Evolutionary conservation across 2,329 filamentous ascomycete genomes (phyloP), one percentile per base, ranked within the genome.

Genomic region (Arthroderma uncinatum): DNA sequence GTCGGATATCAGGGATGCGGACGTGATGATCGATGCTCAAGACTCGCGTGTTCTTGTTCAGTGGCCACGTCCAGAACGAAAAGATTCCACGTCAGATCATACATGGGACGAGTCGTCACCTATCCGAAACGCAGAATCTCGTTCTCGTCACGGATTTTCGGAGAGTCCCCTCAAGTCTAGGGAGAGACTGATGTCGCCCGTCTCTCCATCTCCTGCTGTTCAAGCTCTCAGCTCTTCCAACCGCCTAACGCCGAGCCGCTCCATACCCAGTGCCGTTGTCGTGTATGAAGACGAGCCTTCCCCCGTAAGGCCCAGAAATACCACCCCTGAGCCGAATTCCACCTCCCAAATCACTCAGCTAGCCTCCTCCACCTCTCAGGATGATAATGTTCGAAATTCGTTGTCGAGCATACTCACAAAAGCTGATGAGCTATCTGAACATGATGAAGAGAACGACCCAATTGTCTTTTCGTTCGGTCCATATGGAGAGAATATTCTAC

Each of bases 21-120:
- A 95, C 66, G 90, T 98, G 70, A 94, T 98, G 83, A 76, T 98
- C 62, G 91, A 97, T 70, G 90, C 97, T 42, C 89, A 95, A 66
- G 91, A 95, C 68, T 85, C 90, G 56, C 87, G 93, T 61, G 89
- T 97, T 47, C 79, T 95, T 70, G 77, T 98, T 61, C 83, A 85
- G 67, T 97, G 93, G 92, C 93, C 93, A n/a, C 72, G 72, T 65
- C 66, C 67, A 66, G 65, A 82, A 74, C 71, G 78, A 68, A 73
- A 80, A 74, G 70, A 76, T 67, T 70, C 79, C 72, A 63, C 72
- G 67, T 58, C 66, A 73, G 84, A 88, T 62, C 84, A 82, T n/a
- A 82, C 79, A 9, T 90, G 86, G 79, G 88, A 91, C 61, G 76
- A 78, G 70, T 74, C 59, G 61, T 72, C 73, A 14, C 67, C 68